Evolutionary conservation across 106 monocot species (phyloP).

Genomic region (Dioscorea zingiberensis): DNA sequence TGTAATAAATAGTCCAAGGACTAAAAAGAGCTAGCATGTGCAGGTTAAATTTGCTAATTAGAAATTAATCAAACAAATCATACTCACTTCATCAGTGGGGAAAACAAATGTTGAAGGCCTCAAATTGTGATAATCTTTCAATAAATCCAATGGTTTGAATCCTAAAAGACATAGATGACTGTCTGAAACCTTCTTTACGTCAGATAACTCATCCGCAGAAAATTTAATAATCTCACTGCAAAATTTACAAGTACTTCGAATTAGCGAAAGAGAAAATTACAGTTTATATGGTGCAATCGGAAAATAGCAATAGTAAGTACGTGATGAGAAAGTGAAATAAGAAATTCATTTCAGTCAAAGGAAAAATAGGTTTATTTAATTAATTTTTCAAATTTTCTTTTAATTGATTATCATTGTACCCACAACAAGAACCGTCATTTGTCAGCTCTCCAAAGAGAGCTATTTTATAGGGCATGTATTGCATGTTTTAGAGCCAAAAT

Average conservation of each 20-base stretch:
- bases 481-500: too few relatives aligned
- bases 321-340: too few relatives aligned
- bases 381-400: too few relatives aligned
- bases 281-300: background rate
- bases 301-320: background rate
- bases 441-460: too few relatives aligned
- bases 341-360: too few relatives aligned
- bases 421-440: too few relatives aligned
- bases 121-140: conserved; percentile 94
- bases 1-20: too few relatives aligned
- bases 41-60: too few relatives aligned
- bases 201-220: conserved; percentile 61
- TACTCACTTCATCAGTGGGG: conserved; percentile 78
- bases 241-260: conserved; percentile 5
- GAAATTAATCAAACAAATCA: background rate
- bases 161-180: conserved; percentile 75
- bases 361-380: too few relatives aligned
- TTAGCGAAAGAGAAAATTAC: background rate
- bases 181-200: conserved; percentile 66
- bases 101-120: conserved; percentile 89
- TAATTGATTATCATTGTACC: too few relatives aligned
- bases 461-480: too few relatives aligned
- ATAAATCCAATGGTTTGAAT: conserved; percentile 79
- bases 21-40: too few relatives aligned
- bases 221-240: conserved; percentile 65